Evolutionary conservation across 495 filamentous ascomycete species (phyloP).

Genomic region (Aspergillus campestris): DNA sequence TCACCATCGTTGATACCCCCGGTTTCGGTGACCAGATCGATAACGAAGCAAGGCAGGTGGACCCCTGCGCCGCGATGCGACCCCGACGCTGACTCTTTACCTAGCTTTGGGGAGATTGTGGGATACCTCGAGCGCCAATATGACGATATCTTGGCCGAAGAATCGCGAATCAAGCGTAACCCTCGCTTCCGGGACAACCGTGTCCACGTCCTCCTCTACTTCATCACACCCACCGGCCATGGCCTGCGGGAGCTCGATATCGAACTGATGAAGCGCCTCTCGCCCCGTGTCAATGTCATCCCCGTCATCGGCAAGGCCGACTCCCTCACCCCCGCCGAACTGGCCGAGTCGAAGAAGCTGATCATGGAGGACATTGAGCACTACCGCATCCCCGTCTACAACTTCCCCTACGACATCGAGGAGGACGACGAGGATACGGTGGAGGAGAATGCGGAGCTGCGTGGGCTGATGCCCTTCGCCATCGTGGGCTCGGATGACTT

Average conservation of each 20-base stretch:
- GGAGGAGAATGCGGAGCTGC: slow-evolving; percentile 95
- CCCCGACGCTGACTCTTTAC: slow-evolving; percentile 19
- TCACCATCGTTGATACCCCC: slow-evolving; percentile 97
- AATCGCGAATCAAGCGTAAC: slow-evolving; percentile 99
- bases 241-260: slow-evolving; percentile 98
- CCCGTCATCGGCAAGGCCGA: slow-evolving; percentile 98
- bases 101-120: slow-evolving; percentile 90
- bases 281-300: slow-evolving; percentile 96
- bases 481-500: slow-evolving; percentile 96
- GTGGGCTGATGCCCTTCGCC: slow-evolving; percentile 96
- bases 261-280: slow-evolving; percentile 98
- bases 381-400: slow-evolving; percentile 99
- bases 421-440: slow-evolving; percentile 99
- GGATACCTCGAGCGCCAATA: slow-evolving; percentile 98
- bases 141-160: slow-evolving; percentile 96
- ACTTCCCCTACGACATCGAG: slow-evolving; percentile 99
- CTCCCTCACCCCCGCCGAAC: slow-evolving; percentile 89
- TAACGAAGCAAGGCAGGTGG: slow-evolving; percentile 86
- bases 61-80: slow-evolving; percentile 1
- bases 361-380: slow-evolving; percentile 99
- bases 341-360: slow-evolving; percentile 97
- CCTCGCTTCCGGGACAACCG: slow-evolving; percentile 98
- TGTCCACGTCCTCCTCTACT: slow-evolving; percentile 96
- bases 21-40: slow-evolving; percentile 99
- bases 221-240: slow-evolving; percentile 97